These are phyloP conservation scores for Hippophae gyantsensis DNA, from an alignment of 306 rosid genomes.

Conservation along the genomic window DNA sequence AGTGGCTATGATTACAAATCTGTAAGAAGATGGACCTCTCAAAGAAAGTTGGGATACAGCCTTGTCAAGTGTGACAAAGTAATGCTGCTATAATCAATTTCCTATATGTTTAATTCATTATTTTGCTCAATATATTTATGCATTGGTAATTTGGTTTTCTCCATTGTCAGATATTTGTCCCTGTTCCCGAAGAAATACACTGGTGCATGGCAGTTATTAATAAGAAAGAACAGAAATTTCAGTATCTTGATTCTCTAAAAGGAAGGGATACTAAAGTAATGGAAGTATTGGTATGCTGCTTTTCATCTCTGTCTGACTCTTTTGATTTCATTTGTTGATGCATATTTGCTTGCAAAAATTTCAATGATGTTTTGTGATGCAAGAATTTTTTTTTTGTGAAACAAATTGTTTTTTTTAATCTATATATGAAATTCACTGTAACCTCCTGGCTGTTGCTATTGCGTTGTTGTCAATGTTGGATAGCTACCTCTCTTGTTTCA, in stretches of 20 bases:
- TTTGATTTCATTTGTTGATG: no score
- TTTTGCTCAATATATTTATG: slow-evolving; percentile 5
- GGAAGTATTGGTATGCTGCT: slow-evolving; percentile 48
- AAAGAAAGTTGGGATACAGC: slow-evolving; percentile 67
- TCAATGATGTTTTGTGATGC: no score
- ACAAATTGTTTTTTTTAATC: no score
- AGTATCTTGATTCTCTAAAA: slow-evolving; percentile 88
- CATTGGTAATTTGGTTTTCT: slow-evolving; percentile 13
- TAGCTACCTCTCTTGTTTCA: no score
- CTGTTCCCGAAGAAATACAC: slow-evolving; percentile 83
- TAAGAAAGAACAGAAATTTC: slow-evolving; percentile 73
- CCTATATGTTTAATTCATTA: slow-evolving; percentile 5
- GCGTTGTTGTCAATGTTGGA: no score
- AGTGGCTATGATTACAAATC: slow-evolving; percentile 75
- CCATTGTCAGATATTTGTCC: slow-evolving; percentile 67
- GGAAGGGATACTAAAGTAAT: slow-evolving; percentile 61
- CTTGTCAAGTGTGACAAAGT: slow-evolving; percentile 85
- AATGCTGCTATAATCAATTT: slow-evolving; percentile 14
- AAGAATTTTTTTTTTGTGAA: no score
- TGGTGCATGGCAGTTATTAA: slow-evolving; percentile 96
- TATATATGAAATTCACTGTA: no score
- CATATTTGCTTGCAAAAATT: no score
- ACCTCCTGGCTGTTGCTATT: no score
- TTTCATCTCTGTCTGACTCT: no score
- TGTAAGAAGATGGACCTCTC: slow-evolving; percentile 88